phyloP scores from a whole-genome alignment of 441 rosid species.

The Pelargonium myrrhifolium region DNA sequence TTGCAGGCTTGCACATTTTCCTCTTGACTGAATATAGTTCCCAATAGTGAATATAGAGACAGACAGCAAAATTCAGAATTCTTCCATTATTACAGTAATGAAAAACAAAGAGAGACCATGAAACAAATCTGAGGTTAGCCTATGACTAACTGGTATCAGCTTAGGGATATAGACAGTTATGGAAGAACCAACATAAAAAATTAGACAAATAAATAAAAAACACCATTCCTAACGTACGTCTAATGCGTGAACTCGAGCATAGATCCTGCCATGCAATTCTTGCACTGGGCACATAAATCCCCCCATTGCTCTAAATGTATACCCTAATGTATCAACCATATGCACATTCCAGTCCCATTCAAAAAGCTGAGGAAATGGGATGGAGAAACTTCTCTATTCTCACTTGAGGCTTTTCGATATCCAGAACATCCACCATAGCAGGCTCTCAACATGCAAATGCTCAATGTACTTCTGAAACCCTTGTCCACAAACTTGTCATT shows the following conservation, averaged over 20 bases:
- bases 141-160: slow-evolving; percentile 24
- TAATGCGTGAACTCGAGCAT: slow-evolving; percentile 8
- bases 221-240: neutral
- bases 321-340: slow-evolving; percentile 25
- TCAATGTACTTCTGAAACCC: slow-evolving; percentile 29
- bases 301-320: slow-evolving; percentile 15
- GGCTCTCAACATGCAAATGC: slow-evolving; percentile 22
- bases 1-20: neutral
- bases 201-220: slow-evolving; percentile 9
- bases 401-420: slow-evolving; percentile 17
- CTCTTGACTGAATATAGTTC: too few species aligned
- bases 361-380: slow-evolving; percentile 10
- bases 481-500: slow-evolving; percentile 1
- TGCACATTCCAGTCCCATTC: slow-evolving; percentile 21
- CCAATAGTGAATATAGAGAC: neutral
- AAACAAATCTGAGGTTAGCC: slow-evolving; percentile 26
- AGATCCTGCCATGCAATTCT: slow-evolving; percentile 13
- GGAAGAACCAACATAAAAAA: slow-evolving; percentile 20
- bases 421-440: slow-evolving; percentile 37
- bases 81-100: slow-evolving; percentile 1
- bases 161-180: slow-evolving; percentile 28
- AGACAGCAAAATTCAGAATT: neutral
- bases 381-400: slow-evolving; percentile 12
- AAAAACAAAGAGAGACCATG: slow-evolving; percentile 14
- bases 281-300: neutral